phyloP scores from a whole-genome alignment of 352 stramenopile species.

The Globisporangium abappressorium region DNA sequence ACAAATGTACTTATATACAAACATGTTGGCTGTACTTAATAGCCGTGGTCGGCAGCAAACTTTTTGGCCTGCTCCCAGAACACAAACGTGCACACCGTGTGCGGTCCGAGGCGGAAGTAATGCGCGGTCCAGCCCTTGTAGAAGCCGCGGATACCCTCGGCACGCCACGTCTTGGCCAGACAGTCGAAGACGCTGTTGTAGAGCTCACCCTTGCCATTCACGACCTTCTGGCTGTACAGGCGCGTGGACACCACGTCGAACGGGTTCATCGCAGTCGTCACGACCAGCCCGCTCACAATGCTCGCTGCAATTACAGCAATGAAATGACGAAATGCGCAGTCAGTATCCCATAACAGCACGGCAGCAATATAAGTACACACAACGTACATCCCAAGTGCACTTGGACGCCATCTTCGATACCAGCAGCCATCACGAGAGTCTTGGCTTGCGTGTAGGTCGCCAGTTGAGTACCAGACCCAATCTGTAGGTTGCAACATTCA shows the following conservation, averaged over 20 bases:
- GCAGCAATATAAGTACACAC: neutral
- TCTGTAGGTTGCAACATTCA: constrained; percentile 29
- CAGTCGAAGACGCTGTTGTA: constrained; percentile 79
- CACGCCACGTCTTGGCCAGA: constrained; percentile 73
- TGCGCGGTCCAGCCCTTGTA: constrained; percentile 88
- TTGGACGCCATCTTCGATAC: constrained; percentile 67
- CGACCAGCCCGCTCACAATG: constrained; percentile 71
- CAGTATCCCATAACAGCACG: neutral
- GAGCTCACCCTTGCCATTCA: constrained; percentile 81
- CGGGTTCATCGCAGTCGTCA: constrained; percentile 86
- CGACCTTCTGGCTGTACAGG: constrained; percentile 85
- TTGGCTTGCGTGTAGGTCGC: constrained; percentile 85
- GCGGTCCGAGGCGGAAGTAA: constrained; percentile 83
- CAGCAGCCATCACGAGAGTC: constrained; percentile 70
- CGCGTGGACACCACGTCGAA: constrained; percentile 87
- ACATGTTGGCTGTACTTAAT: constrained; percentile 26
- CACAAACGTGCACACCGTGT: constrained; percentile 86
- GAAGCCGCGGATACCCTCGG: constrained; percentile 75
- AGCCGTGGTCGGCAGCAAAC: constrained; percentile 57
- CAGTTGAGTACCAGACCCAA: constrained; percentile 80
- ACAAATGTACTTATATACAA: neutral
- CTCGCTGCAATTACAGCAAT: constrained; percentile 39
- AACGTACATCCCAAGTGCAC: constrained; percentile 78
- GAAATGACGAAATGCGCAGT: neutral
- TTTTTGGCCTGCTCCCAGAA: constrained; percentile 86